Conservation (phyloP, 805 yeast species). For the Tetrapisispora iriomotensis region DNA sequence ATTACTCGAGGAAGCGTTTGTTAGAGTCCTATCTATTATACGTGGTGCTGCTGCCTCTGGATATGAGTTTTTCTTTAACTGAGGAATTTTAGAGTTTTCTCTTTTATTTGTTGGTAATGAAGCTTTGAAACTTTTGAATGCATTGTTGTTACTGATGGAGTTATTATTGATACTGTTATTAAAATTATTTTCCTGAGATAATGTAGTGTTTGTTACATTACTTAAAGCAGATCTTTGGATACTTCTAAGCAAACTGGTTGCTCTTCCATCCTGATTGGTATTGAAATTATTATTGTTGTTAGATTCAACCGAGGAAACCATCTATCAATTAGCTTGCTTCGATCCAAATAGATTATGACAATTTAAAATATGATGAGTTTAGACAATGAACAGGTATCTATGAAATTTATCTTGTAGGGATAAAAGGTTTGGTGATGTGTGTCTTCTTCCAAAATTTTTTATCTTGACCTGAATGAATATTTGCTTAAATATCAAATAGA, state of each 20-base stretch:
- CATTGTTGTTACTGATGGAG: slow-evolving; percentile 13
- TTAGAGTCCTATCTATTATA: not conserved
- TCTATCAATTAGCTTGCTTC: slow-evolving; percentile 3
- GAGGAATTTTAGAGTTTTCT: slow-evolving; percentile 14
- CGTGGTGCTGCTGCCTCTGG: slow-evolving; percentile 1
- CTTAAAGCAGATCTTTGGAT: slow-evolving; percentile 27
- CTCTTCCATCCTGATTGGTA: slow-evolving; percentile 14
- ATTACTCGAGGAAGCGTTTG: not conserved
- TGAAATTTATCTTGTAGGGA: too few species aligned
- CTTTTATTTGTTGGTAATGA: slow-evolving; percentile 11
- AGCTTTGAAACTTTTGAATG: slow-evolving; percentile 13
- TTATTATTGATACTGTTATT: slow-evolving; percentile 5
- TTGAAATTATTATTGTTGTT: slow-evolving; percentile 8
- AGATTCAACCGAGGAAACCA: slow-evolving; percentile 7
- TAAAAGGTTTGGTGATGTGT: too few species aligned
- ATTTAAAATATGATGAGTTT: too few species aligned
- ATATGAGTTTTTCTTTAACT: slow-evolving; percentile 5
- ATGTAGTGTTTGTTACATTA: slow-evolving; percentile 28
- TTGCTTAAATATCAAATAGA: too few species aligned
- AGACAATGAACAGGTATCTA: too few species aligned
- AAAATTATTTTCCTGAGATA: slow-evolving; percentile 17
- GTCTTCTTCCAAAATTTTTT: too few species aligned
- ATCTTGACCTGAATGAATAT: too few species aligned
- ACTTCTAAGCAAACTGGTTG: slow-evolving; percentile 16
- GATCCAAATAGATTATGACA: too few species aligned